Evolutionary conservation across 1,284 basidiomycete genomes (phyloP).

Genomic region (Leccinum fuscescens): DNA sequence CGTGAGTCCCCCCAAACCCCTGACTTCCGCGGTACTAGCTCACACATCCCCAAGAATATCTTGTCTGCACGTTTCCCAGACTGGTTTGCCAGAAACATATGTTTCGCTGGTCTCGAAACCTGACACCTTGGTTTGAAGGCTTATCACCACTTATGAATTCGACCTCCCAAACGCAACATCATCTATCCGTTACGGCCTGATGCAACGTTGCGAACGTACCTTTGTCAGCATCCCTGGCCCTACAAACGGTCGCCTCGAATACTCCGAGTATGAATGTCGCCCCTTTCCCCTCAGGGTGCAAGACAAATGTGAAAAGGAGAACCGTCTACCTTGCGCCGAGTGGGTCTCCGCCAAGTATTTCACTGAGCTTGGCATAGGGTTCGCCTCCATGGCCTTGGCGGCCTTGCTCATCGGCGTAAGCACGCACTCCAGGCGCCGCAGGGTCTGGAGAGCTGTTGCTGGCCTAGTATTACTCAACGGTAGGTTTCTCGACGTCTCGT

Average conservation of each 20-base stretch:
- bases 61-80: slow-evolving; percentile 57
- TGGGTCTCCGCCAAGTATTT: slow-evolving; percentile 72
- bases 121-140: slow-evolving; percentile 44
- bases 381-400: slow-evolving; percentile 54
- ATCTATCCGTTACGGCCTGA: slow-evolving; percentile 58
- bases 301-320: slow-evolving; percentile 63
- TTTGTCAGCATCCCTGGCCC: slow-evolving; percentile 48
- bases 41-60: slow-evolving; percentile 46
- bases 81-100: slow-evolving; percentile 49
- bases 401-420: slow-evolving; percentile 66
- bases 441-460: slow-evolving; percentile 72
- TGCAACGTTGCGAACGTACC: slow-evolving; percentile 54
- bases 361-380: slow-evolving; percentile 60
- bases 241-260: slow-evolving; percentile 44
- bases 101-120: slow-evolving; percentile 11
- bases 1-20: slow-evolving; percentile 39
- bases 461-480: slow-evolving; percentile 61
- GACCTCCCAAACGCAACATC: slow-evolving; percentile 47
- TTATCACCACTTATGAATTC: slow-evolving; percentile 49
- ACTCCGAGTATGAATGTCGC: slow-evolving; percentile 60
- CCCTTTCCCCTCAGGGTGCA: slow-evolving; percentile 59
- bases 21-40: neutral
- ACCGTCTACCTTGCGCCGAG: slow-evolving; percentile 57
- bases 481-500: slow-evolving; percentile 30
- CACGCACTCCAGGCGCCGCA: slow-evolving; percentile 66